These are phyloP conservation scores for Huntiella moniliformis DNA, from an alignment of 2,329 filamentous ascomycete genomes.

Conservation along the genomic window DNA sequence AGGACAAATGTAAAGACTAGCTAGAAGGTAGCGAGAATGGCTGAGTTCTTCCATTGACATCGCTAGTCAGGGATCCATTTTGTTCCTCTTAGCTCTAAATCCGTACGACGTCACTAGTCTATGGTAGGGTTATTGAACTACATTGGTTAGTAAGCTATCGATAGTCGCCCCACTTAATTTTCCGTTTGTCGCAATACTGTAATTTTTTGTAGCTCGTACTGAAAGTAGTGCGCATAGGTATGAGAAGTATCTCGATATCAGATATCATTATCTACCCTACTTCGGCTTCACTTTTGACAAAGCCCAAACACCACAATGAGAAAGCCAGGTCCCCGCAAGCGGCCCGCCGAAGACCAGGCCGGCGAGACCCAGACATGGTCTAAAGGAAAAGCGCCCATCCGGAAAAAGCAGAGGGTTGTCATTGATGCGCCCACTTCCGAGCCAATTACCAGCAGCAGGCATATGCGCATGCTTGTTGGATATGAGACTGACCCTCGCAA, in stretches of 20 bases:
- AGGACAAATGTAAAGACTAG: no score
- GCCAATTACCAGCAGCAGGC: slow-evolving; percentile 42
- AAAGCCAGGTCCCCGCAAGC: no score
- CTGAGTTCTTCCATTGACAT: no score
- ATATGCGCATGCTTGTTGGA: slow-evolving; percentile 47
- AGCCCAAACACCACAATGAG: no score
- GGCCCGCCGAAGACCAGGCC: no score
- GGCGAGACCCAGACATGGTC: slow-evolving; percentile 1
- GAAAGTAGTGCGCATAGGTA: neutral
- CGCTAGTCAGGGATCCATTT: no score
- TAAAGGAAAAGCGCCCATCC: slow-evolving; percentile 6
- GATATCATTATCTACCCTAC: no score
- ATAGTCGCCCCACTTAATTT: slow-evolving; percentile 10
- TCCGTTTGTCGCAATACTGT: slow-evolving; percentile 8
- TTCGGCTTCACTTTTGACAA: no score
- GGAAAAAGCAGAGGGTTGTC: slow-evolving; percentile 37
- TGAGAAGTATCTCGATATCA: neutral
- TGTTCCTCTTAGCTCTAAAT: no score
- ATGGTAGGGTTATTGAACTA: neutral
- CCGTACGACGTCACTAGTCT: no score
- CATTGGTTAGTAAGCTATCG: slow-evolving; percentile 11
- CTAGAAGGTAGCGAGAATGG: no score
- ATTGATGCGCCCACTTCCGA: slow-evolving; percentile 40
- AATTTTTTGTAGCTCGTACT: slow-evolving; percentile 2
- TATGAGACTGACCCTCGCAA: slow-evolving; percentile 53